phyloP scores from a whole-genome alignment of 495 filamentous ascomycete genomes.

The Letharia columbiana region DNA sequence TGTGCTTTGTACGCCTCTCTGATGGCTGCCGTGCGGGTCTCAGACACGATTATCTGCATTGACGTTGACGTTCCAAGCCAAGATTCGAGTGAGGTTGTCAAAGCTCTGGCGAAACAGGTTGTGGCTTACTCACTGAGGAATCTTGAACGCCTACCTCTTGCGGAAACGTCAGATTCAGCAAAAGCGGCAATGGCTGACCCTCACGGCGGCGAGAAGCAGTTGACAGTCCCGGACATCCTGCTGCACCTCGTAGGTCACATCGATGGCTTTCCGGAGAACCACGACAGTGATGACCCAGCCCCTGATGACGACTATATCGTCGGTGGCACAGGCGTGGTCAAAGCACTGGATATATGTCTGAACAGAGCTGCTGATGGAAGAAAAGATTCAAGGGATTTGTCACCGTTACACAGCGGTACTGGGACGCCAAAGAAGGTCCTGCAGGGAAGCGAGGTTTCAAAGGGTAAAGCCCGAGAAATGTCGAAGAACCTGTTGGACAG shows the following conservation, averaged over 20 bases:
- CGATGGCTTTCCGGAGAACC: conserved; percentile 43
- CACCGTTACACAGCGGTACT: conserved; percentile 41
- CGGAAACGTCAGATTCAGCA: conserved; percentile 30
- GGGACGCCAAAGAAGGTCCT: conserved; percentile 45
- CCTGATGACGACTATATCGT: conserved; percentile 94
- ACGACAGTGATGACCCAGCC: conserved; percentile 61
- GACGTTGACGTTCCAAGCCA: conserved; percentile 81
- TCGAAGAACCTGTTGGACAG: conserved; percentile 77
- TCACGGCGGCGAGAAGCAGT: conserved; percentile 36
- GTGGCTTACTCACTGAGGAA: conserved; percentile 90
- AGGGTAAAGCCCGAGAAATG: conserved; percentile 78
- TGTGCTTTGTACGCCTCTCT: conserved; percentile 89
- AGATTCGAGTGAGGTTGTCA: conserved; percentile 78
- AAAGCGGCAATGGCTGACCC: conserved; percentile 40
- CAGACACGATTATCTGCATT: conserved; percentile 72
- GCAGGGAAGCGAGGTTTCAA: conserved; percentile 36
- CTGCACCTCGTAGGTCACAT: conserved; percentile 53
- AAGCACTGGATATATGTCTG: conserved; percentile 83
- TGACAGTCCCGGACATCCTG: conserved; percentile 55
- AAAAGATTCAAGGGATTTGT: conserved; percentile 32
- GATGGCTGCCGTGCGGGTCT: conserved; percentile 80
- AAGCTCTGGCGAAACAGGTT: conserved; percentile 85
- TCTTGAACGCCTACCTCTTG: conserved; percentile 51
- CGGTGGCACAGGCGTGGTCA: conserved; percentile 89
- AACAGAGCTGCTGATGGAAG: conserved; percentile 51